A percentile compares a stretch with the other conserved stretches of the same genome.
Evolutionary conservation across 257 asterid genomes (phyloP).

Genomic region (Gardenia jasminoides): DNA sequence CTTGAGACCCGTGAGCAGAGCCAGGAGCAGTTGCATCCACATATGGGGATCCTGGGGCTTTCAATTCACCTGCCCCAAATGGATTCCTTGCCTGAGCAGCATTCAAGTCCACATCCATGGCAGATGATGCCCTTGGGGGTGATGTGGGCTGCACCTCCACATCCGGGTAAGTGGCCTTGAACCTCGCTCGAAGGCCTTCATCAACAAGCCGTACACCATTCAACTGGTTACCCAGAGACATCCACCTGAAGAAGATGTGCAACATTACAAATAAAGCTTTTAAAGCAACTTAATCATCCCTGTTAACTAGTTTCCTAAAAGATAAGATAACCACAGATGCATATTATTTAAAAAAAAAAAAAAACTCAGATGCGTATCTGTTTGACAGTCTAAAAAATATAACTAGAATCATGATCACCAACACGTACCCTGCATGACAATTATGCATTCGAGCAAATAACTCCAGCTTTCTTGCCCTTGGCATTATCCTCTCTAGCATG

Average conservation of each 20-base stretch:
- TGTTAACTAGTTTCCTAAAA: not conserved
- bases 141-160: slow-evolving; percentile 95
- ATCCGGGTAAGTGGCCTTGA: slow-evolving; percentile 91
- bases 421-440: slow-evolving; percentile 81
- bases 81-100: slow-evolving; percentile 41
- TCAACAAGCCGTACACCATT: slow-evolving; percentile 86
- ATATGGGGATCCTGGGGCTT: slow-evolving; percentile 30
- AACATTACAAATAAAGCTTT: not conserved
- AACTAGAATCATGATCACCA: slow-evolving; percentile 16
- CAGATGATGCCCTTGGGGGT: slow-evolving; percentile 72
- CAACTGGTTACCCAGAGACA: slow-evolving; percentile 90
- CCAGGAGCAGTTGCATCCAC: slow-evolving; percentile 30
- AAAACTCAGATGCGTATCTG: not conserved
- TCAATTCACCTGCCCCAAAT: slow-evolving; percentile 38
- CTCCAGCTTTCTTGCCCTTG: slow-evolving; percentile 95
- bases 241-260: slow-evolving; percentile 55
- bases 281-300: not conserved
- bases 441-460: slow-evolving; percentile 96
- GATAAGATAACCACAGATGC: not conserved
- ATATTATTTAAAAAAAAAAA: not conserved
- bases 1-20: slow-evolving; percentile 30
- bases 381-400: not conserved
- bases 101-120: slow-evolving; percentile 68
- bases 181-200: slow-evolving; percentile 95
- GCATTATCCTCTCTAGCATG: slow-evolving; percentile 93